phyloP scores from a whole-genome alignment of 2,329 filamentous ascomycete genomes.

The Trichocomaceae sp. region DNA sequence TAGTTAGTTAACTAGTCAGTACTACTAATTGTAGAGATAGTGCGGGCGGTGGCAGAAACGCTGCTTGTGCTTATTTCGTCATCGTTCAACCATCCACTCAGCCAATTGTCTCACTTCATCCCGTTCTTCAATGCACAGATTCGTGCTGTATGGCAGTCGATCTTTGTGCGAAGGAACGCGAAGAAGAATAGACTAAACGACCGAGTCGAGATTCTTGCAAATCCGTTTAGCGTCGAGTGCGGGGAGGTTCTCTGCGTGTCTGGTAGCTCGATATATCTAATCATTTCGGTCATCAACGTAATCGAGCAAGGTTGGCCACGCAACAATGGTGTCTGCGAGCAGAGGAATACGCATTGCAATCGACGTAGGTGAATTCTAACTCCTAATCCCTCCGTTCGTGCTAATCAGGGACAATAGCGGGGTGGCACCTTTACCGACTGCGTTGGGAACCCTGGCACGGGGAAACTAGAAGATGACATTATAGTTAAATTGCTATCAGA shows the following conservation, averaged over 20 bases:
- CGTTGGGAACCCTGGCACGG: conserved; percentile 49
- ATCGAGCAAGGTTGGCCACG: background rate
- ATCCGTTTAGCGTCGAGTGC: background rate
- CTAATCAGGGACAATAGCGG: conserved; percentile 13
- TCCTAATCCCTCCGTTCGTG: background rate
- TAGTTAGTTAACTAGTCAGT: background rate
- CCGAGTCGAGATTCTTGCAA: background rate
- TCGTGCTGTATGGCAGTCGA: background rate
- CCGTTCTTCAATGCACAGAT: background rate
- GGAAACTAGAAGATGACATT: conserved; percentile 63
- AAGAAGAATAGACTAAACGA: background rate
- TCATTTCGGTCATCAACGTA: background rate
- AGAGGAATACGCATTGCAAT: conserved; percentile 16
- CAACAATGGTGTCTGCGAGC: conserved; percentile 3
- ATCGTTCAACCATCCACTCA: background rate
- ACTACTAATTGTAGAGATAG: too few species aligned
- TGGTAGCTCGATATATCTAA: background rate
- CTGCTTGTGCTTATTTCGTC: background rate
- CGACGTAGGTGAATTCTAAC: conserved; percentile 10
- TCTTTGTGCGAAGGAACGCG: background rate
- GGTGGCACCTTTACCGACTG: conserved; percentile 17
- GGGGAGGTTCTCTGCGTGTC: too few species aligned
- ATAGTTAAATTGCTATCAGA: conserved; percentile 85
- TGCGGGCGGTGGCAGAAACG: conserved; percentile 10
- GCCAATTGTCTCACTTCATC: too few species aligned